phyloP scores from a whole-genome alignment of 495 filamentous ascomycete genomes.

The Xylaria sp. region DNA sequence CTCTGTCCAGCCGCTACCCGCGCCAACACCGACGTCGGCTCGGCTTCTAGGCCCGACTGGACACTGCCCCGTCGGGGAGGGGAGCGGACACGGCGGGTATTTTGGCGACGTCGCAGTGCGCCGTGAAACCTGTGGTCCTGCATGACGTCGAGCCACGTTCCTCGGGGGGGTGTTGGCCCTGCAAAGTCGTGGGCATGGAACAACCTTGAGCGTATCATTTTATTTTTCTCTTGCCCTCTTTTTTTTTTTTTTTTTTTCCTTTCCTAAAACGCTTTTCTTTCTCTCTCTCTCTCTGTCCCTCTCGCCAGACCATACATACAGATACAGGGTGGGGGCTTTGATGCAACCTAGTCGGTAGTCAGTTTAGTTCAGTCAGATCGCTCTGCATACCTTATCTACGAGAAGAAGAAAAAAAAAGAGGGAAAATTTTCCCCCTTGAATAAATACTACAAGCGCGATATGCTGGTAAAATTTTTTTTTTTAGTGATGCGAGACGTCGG shows the following conservation, averaged over 20 bases:
- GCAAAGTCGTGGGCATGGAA: neutral
- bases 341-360: slow-evolving; percentile 8
- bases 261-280: slow-evolving; percentile 1
- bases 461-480: neutral
- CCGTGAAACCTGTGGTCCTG: slow-evolving; percentile 4
- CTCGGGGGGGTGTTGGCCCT: neutral
- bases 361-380: neutral
- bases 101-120: slow-evolving; percentile 19
- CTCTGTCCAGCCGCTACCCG: slow-evolving; percentile 23
- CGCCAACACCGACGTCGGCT: slow-evolving; percentile 18
- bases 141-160: slow-evolving; percentile 25
- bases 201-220: slow-evolving; percentile 5
- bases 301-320: neutral
- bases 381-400: neutral
- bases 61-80: neutral
- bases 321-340: neutral
- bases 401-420: neutral
- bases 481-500: neutral
- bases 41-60: slow-evolving; percentile 24
- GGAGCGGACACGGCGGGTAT: slow-evolving; percentile 6
- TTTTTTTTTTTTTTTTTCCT: too few relatives aligned
- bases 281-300: too few relatives aligned
- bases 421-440: too few relatives aligned
- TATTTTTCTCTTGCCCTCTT: too few relatives aligned
- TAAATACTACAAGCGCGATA: slow-evolving; percentile 14